A percentile compares a stretch with the other conserved stretches of the same genome.
phyloP scores from a whole-genome alignment of 306 rosid genomes.

The Biancaea sappan region DNA sequence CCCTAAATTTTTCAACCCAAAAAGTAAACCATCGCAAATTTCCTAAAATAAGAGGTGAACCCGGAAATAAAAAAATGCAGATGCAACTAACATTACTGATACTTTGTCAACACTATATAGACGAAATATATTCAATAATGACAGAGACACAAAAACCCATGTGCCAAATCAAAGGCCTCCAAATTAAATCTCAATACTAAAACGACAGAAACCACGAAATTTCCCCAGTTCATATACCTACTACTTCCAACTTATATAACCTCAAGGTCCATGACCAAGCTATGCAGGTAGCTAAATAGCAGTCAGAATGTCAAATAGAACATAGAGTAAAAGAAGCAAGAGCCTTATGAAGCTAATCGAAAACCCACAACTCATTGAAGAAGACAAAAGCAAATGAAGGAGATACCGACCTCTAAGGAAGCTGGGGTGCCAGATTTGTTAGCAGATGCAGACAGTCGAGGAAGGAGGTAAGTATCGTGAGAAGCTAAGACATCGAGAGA shows the following conservation, averaged over 20 bases:
- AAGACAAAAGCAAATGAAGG: constrained; percentile 1
- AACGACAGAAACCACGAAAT: neutral
- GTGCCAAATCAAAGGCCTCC: neutral
- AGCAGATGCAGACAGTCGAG: neutral
- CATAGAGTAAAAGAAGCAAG: neutral
- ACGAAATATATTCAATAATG: neutral
- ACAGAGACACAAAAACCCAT: constrained; percentile 3
- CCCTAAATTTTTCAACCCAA: neutral
- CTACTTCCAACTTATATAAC: neutral
- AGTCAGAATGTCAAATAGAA: neutral
- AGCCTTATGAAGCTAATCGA: neutral
- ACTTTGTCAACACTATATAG: neutral
- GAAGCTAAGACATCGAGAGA: constrained; percentile 17
- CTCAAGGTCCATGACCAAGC: neutral
- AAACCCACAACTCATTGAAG: neutral
- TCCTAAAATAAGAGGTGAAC: neutral
- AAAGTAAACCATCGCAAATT: neutral
- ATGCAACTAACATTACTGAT: neutral
- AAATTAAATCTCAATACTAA: neutral
- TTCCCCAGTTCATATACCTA: neutral
- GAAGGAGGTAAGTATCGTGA: neutral
- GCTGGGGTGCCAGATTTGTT: neutral
- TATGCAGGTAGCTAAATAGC: neutral
- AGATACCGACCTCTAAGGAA: constrained; percentile 23
- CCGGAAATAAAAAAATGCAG: neutral